These are phyloP conservation scores for Trichoderma sp. DNA, from an alignment of 2,329 filamentous ascomycete genomes.

Conservation along the genomic window DNA sequence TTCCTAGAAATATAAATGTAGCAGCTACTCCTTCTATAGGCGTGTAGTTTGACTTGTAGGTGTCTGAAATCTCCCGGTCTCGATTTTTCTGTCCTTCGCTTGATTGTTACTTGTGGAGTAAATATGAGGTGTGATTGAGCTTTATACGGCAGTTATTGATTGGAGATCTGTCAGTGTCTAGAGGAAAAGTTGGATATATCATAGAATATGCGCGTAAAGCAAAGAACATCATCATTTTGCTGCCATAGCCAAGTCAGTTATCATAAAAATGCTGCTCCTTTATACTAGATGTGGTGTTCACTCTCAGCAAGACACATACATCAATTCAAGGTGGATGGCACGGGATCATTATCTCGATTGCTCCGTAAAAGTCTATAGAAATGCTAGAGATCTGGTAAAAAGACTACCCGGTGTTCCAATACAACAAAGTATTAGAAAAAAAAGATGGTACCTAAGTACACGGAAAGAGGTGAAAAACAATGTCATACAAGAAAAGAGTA, in stretches of 20 bases:
- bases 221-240: background rate
- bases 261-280: background rate
- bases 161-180: background rate
- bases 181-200: background rate
- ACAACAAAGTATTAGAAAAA: background rate
- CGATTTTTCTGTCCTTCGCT: too few species aligned
- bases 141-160: background rate
- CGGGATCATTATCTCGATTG: background rate
- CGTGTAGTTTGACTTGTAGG: too few species aligned
- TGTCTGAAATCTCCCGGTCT: too few species aligned
- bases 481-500: background rate
- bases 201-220: background rate
- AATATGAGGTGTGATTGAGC: background rate
- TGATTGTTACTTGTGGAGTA: background rate
- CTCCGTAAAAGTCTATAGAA: background rate
- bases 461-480: background rate
- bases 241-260: background rate
- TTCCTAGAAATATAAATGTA: too few species aligned
- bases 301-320: background rate
- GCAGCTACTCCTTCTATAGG: too few species aligned
- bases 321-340: background rate
- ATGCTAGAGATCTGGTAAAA: background rate
- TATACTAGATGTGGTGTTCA: too few species aligned
- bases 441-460: background rate
- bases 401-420: background rate